Evolutionary conservation across 306 rosid genomes (phyloP), one percentile per base, ranked within the genome.

Genomic region (Cicer yamashitae): DNA sequence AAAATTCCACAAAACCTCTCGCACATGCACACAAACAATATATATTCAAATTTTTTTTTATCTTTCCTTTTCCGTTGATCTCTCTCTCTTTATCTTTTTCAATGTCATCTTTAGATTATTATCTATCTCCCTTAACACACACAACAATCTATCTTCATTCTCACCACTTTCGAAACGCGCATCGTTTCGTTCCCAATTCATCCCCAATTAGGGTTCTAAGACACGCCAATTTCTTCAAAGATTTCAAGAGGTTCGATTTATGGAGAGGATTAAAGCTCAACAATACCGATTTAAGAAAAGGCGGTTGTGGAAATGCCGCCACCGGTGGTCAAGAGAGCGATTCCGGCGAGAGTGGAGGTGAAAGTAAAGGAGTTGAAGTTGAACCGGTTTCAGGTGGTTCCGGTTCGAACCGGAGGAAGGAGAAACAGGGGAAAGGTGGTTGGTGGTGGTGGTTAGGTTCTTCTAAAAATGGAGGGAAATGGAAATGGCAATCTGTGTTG

Each of bases 401-500:
- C 34, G 82, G 89, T 44, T 77, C 97, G 41, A 86, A 91, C 79
- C 70, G 91, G 77, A 84, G 90, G 80, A 83, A 67, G 67, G 96
- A 93, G 85, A 89, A 83, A 79, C 91, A 87, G 6, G 90, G 91
- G 58, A 91, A 78, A 65, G 92, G 88, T 71, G 86, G 91, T 91
- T 92, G 93, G 93, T 88, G 91, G 96, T 73, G 79, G 83, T 80
- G 79, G 83, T 45, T 79, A 2, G 86, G 88, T 85, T 87, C 94
- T 85, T 87, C 94, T 1, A 88, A 86, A 64, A 86, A 96, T 5
- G 91, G 37, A 30, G 37, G 91, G 50, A 93, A 91, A 62, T 91
- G 94, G 96, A 81, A 89, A 84, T 94, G 98, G 98, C 97, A 94
- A 74, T 97, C 98, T 0, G 88, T 94, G 63, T 84, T 91, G 44